These are phyloP conservation scores for Stagonosporopsis cucurbitacearum DNA, from an alignment of 2,329 filamentous ascomycete genomes.

Conservation along the genomic window DNA sequence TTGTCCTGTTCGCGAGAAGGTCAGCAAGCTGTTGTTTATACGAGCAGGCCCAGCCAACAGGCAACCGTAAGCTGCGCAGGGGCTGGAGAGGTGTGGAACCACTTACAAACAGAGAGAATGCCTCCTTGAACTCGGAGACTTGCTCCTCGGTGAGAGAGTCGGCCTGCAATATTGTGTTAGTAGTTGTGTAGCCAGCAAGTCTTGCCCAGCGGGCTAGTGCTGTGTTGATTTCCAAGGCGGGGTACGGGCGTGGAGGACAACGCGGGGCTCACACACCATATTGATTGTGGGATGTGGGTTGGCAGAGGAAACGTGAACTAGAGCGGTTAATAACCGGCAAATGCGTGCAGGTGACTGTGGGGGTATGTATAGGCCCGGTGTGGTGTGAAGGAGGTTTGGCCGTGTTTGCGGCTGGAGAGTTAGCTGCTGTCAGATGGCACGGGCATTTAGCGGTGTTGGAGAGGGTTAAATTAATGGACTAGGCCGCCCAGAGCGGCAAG, in stretches of 20 bases:
- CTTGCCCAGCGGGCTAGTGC: conserved; percentile 24
- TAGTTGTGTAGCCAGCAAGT: background rate
- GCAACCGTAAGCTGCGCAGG: conserved; percentile 28
- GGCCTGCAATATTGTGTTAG: conserved; percentile 66
- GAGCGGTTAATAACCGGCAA: conserved; percentile 11
- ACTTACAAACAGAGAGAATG: conserved; percentile 99
- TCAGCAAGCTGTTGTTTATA: conserved; percentile 33
- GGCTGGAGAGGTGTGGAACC: conserved; percentile 10
- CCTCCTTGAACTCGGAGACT: conserved; percentile 99
- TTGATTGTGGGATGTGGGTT: conserved; percentile 27
- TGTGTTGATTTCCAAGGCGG: conserved; percentile 46
- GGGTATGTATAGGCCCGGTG: conserved; percentile 23
- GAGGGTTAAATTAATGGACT: conserved; percentile 18
- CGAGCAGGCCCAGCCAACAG: conserved; percentile 27
- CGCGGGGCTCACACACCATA: conserved; percentile 49
- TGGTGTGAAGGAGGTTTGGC: conserved; percentile 28
- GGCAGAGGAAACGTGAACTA: conserved; percentile 1
- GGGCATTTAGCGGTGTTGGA: conserved; percentile 25
- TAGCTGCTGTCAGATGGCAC: conserved; percentile 28
- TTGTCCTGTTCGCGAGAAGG: conserved; percentile 56
- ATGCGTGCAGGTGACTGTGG: conserved; percentile 16
- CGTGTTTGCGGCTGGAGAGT: conserved; percentile 41
- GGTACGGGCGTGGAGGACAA: conserved; percentile 38
- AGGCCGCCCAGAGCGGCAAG: conserved; percentile 22
- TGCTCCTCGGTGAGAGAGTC: conserved; percentile 99